A percentile compares a stretch with the other conserved stretches of the same genome.
Evolutionary conservation across 2,329 filamentous ascomycete species (phyloP).

Genomic region (Colletotrichum truncatum): DNA sequence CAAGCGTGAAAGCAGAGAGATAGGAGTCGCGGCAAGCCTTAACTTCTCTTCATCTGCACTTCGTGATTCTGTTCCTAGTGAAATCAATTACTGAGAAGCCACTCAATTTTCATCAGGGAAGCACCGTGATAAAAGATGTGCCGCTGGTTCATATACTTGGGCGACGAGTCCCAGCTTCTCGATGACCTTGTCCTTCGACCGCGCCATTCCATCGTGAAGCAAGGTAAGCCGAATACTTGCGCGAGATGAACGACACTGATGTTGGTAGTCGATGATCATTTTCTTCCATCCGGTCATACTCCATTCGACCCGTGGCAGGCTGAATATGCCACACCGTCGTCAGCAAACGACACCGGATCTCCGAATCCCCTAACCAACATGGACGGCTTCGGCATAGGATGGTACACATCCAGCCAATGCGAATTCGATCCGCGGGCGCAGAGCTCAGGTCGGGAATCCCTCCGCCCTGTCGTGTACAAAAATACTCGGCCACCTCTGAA

Average conservation of each 20-base stretch:
- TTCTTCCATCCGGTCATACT: slow-evolving; percentile 8
- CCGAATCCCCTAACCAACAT: slow-evolving; percentile 21
- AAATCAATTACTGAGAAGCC: neutral
- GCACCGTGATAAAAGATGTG: neutral
- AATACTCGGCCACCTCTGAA: slow-evolving; percentile 19
- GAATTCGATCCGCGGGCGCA: neutral
- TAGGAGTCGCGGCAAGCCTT: no score
- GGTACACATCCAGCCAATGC: slow-evolving; percentile 8
- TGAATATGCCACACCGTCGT: neutral
- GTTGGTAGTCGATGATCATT: slow-evolving; percentile 15
- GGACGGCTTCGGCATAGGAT: slow-evolving; percentile 22
- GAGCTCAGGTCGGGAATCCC: neutral
- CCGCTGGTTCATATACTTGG: slow-evolving; percentile 21
- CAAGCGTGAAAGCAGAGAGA: no score
- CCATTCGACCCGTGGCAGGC: neutral
- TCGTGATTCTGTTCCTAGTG: no score
- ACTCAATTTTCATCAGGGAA: neutral
- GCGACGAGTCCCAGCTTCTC: slow-evolving; percentile 22
- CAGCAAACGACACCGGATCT: slow-evolving; percentile 13
- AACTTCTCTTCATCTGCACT: no score
- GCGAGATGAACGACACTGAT: no score
- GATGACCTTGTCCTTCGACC: slow-evolving; percentile 18
- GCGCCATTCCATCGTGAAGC: slow-evolving; percentile 21
- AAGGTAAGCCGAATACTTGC: neutral
- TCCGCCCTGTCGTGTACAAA: slow-evolving; percentile 23